Percentiles rank a stretch among this genome's conserved stretches.
Evolutionary conservation across 352 stramenopile species (phyloP).

Genomic region (Phytopythium sindhum): DNA sequence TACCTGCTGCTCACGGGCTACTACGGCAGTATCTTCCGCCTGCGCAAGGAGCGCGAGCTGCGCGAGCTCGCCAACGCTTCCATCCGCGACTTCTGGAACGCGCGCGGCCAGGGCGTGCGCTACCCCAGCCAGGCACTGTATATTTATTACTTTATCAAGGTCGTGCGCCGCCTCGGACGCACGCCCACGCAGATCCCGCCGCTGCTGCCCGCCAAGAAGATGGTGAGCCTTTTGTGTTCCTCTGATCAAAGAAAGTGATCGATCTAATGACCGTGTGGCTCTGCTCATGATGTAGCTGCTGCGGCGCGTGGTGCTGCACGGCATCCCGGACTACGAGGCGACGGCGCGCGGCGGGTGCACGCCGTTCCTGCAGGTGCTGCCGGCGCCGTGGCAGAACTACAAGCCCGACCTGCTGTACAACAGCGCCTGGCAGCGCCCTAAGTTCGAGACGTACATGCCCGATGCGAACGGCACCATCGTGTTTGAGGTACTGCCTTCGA

Average conservation of each 20-base stretch:
- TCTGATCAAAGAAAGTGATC: background rate
- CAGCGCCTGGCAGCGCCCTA: constrained; percentile 60
- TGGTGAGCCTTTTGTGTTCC: constrained; percentile 17
- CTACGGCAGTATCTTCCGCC: constrained; percentile 68
- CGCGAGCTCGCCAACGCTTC: constrained; percentile 58
- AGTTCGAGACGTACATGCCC: constrained; percentile 58
- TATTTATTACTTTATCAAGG: constrained; percentile 87
- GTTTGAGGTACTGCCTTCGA: constrained; percentile 36
- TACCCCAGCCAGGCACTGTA: constrained; percentile 83
- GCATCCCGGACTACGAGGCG: constrained; percentile 75
- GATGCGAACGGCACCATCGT: constrained; percentile 49
- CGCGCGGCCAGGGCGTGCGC: constrained; percentile 72
- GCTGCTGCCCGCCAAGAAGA: constrained; percentile 50
- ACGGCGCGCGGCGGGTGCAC: constrained; percentile 52
- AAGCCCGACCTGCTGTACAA: constrained; percentile 63
- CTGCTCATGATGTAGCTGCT: constrained; percentile 27
- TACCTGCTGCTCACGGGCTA: constrained; percentile 74
- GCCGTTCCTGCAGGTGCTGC: constrained; percentile 61
- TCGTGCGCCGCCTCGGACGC: constrained; percentile 42
- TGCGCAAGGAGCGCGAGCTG: constrained; percentile 62
- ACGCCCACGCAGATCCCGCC: constrained; percentile 56
- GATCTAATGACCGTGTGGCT: background rate
- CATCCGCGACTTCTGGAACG: constrained; percentile 76
- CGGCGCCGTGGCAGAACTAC: constrained; percentile 56
- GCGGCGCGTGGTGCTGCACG: constrained; percentile 55